Percentiles rank a stretch among this genome's conserved stretches.
Conservation (phyloP, 768 basidiomycete species). For the Filobasidium floriforme region DNA sequence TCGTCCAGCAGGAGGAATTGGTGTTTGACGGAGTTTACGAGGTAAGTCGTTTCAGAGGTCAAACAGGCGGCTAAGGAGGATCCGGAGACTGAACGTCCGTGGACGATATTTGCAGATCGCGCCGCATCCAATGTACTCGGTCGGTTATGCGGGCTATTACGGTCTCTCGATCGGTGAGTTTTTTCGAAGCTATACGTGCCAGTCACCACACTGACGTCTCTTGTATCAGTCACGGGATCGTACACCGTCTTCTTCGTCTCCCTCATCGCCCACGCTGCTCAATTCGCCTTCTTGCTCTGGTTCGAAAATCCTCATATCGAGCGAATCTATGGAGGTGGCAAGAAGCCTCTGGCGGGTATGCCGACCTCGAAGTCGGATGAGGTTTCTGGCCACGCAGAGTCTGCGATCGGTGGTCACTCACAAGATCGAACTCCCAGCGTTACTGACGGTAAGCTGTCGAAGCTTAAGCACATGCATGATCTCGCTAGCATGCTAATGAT, state of each 20-base stretch:
- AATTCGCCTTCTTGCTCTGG: conserved; percentile 88
- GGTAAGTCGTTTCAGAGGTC: conserved; percentile 56
- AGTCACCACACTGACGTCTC: neutral
- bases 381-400: neutral
- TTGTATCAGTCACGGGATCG: conserved; percentile 37
- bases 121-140: conserved; percentile 77
- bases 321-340: conserved; percentile 76
- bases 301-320: conserved; percentile 98
- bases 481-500: neutral
- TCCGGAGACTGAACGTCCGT: neutral
- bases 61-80: too few relatives aligned
- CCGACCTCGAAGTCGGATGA: neutral
- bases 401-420: neutral
- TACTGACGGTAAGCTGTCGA: conserved; percentile 39
- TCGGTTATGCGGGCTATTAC: conserved; percentile 70
- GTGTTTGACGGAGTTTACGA: conserved; percentile 99
- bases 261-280: conserved; percentile 87
- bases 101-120: conserved; percentile 32
- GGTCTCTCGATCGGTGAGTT: conserved; percentile 66
- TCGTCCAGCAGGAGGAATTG: conserved; percentile 51
- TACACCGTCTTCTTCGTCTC: conserved; percentile 74
- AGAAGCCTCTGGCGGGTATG: conserved; percentile 65
- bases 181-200: neutral
- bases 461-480: neutral
- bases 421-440: conserved; percentile 32